Percentiles rank a stretch among this genome's conserved stretches.
Conservation (phyloP, 164 flowering plant species). For the Cinnamomum micranthum region DNA sequence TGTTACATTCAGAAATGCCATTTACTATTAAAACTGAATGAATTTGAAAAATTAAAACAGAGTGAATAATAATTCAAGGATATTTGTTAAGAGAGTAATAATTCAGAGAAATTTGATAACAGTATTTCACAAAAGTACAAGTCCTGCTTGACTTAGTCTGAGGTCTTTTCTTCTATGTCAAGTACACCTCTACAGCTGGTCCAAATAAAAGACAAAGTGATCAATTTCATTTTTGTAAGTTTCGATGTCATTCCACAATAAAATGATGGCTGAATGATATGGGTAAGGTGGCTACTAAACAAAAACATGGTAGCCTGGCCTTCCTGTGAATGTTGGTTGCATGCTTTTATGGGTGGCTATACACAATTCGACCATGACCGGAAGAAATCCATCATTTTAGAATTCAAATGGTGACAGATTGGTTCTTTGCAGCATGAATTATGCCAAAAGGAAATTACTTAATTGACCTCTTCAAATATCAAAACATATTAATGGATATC, state of each 20-base stretch:
- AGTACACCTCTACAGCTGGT: too few relatives aligned
- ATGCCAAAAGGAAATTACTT: neutral
- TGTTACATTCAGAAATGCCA: too few relatives aligned
- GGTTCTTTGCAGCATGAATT: neutral
- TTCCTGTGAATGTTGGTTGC: too few relatives aligned
- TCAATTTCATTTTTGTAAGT: neutral
- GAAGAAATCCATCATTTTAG: neutral
- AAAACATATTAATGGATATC: neutral
- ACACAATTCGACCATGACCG: neutral
- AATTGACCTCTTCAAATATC: neutral
- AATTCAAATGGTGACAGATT: neutral
- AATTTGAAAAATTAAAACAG: too few relatives aligned
- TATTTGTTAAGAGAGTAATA: too few relatives aligned
- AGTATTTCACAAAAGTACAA: too few relatives aligned
- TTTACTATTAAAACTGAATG: too few relatives aligned
- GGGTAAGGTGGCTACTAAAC: neutral
- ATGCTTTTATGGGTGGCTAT: neutral
- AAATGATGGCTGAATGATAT: neutral
- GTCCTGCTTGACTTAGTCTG: too few relatives aligned
- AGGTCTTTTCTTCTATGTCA: too few relatives aligned
- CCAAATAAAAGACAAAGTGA: too few relatives aligned
- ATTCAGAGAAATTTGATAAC: too few relatives aligned
- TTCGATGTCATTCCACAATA: neutral
- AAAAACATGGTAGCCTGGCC: neutral
- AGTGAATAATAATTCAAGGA: too few relatives aligned